Evolutionary conservation across 2,329 filamentous ascomycete species (phyloP).

Genomic region (Taxawa tesnikishii): DNA sequence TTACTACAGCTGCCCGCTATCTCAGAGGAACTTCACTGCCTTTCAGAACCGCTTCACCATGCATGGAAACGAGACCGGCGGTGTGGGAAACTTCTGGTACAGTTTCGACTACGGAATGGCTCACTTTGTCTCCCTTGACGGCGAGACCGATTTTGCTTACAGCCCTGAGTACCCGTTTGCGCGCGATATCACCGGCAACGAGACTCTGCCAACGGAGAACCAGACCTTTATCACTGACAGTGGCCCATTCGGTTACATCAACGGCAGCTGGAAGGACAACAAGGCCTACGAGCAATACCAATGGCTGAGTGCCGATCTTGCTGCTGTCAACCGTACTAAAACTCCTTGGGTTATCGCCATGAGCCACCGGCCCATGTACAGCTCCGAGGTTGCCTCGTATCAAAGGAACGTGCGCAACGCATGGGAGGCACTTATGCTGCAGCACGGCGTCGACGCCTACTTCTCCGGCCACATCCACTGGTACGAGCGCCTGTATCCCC

Average conservation of each 20-base stretch:
- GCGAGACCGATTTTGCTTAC: conserved; percentile 39
- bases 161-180: conserved; percentile 34
- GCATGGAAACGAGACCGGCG: conserved; percentile 34
- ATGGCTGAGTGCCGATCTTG: conserved; percentile 35
- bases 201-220: conserved; percentile 25
- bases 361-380: conserved; percentile 39
- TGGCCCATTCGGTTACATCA: conserved; percentile 36
- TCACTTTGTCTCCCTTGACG: conserved; percentile 37
- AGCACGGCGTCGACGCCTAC: conserved; percentile 36
- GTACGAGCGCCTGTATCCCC: conserved; percentile 32
- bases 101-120: conserved; percentile 43
- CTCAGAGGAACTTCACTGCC: conserved; percentile 40
- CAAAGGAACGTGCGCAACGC: conserved; percentile 31
- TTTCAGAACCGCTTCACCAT: conserved; percentile 41
- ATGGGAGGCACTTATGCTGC: conserved; percentile 32
- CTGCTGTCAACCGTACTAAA: conserved; percentile 30
- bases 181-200: conserved; percentile 28
- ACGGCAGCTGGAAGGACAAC: conserved; percentile 25
- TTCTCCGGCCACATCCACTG: conserved; percentile 32
- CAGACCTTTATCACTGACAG: conserved; percentile 36
- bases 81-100: conserved; percentile 43
- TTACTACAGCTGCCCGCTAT: conserved; percentile 41
- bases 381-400: conserved; percentile 31
- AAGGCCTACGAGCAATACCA: conserved; percentile 34
- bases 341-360: conserved; percentile 40